phyloP scores from a whole-genome alignment of 2,329 filamentous ascomycete genomes.

The Xylaria hypoxylon region DNA sequence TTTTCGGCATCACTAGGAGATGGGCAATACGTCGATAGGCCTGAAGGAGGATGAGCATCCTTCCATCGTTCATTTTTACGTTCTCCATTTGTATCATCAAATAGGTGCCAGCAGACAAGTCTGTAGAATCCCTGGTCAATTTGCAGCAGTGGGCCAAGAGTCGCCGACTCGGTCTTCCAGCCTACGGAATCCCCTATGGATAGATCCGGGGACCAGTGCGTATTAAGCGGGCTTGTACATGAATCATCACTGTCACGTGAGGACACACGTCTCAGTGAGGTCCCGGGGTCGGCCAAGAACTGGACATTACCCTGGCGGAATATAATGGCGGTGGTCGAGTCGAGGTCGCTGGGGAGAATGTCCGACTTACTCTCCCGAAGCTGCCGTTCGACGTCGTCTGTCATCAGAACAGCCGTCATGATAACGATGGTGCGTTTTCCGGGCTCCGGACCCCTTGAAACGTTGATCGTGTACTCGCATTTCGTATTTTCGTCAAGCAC shows the following conservation, averaged over 20 bases:
- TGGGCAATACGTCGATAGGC: conserved; percentile 47
- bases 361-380: conserved; percentile 26
- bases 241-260: conserved; percentile 11
- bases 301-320: conserved; percentile 11
- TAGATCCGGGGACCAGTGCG: conserved; percentile 54
- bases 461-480: conserved; percentile 35
- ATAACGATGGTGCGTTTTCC: conserved; percentile 36
- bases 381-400: not conserved
- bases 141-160: conserved; percentile 54
- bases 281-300: conserved; percentile 4
- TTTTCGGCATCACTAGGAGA: conserved; percentile 51
- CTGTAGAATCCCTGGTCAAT: conserved; percentile 54
- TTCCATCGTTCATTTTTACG: conserved; percentile 29
- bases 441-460: conserved; percentile 17
- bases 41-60: conserved; percentile 19
- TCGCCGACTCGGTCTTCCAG: conserved; percentile 52
- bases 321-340: conserved; percentile 23
- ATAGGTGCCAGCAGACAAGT: conserved; percentile 58
- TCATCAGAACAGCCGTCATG: conserved; percentile 22
- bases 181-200: conserved; percentile 60
- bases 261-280: not conserved
- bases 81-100: conserved; percentile 46
- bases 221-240: conserved; percentile 49
- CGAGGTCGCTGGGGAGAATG: conserved; percentile 26
- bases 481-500: conserved; percentile 32